Evolutionary conservation across 495 filamentous ascomycete species (phyloP), one percentile per base, ranked within the genome.

Genomic region (Astrocystis sublimbata): DNA sequence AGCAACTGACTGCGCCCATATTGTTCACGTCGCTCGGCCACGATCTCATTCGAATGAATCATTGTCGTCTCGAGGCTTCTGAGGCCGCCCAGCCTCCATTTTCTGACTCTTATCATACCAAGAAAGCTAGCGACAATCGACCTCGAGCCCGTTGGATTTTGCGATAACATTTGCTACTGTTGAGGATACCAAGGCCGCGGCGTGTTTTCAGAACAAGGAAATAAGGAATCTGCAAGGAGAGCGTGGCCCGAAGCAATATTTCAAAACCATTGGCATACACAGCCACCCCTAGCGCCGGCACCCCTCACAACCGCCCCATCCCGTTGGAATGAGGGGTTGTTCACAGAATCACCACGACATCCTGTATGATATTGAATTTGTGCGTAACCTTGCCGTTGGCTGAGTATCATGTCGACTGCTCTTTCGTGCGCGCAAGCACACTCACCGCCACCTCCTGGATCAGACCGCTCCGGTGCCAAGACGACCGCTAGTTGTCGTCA

Each of bases 221-320:
- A 17, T 43, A 33, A 52, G 35, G 31, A 19, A 54, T 54, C 35
- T 17, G 21, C 30, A 6, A 30, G 26, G 15, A 49, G n/a, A 30
- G n/a, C 24, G 6, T 54, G 31, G 31, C 15, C 19, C 51, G 40
- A 54, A 21, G 51, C 24, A 40, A 38, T 6, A 54, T 19, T 26
- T 40, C 35, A 54, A 38, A 21, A 3, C 19, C 10, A 40, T 40
- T 49, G 12, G 21, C 7, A 41, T 42, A 41, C 52, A 56, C 33
- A 41, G 52, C 52, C 52, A 56, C 52, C 9, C 24, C 33, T 56
- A 56, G 52, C 52, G 52, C 36, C 24, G 36, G 36, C 23, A 8
- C 10, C 9, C 4, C 21, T 24, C 12, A 8, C 10, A n/a, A 56
- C 4, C 36, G 30, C 5, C 23, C 12, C 1, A 43, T 31, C 23